Base-by-base conservation (phyloP, 2,329 filamentous ascomycete species). In the Fusarium sp. region DNA sequence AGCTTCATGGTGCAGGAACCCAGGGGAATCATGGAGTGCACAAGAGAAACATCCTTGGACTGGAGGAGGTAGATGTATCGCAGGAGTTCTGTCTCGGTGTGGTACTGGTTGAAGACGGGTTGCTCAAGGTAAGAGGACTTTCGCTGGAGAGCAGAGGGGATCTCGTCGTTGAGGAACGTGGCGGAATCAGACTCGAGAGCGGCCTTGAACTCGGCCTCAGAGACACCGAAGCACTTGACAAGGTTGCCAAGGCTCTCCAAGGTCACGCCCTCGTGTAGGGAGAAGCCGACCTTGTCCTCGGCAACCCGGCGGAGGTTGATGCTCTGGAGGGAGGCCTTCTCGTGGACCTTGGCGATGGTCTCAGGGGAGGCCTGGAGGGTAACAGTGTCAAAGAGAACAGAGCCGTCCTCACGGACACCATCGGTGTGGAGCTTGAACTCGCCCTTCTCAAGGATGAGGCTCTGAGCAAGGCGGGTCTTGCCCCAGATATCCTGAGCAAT, bases 1-100 rank as follows among this genome's bases (percentile, higher is more conserved):
- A 98, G 91, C 87, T 98, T 98, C 96, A 98, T 98, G 10, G 96
- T 98, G 87, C 96, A 98, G 2, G 96, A 98, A 16, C 96, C 96
- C 3, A 98, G 90, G 3, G 96, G 94, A 70, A 98, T 98, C 96
- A 98, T 98, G 8, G 95, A 98, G 84, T 98, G 96, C 2, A 95
- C 94, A 4, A 98, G 88, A 2, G 96, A 98, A 7, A 98, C 86
- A 81, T 98, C 96, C 86, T 97, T 98, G 46, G 95, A 97, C 81
- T 97, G 93, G 9, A 98, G 87, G 81, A 98, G 94, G 81, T 96
- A 90, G 77, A 98, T 98, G 84, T 98, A 98, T 59, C 96, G 92
- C 46, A 98, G 87, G 73, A 98, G 89, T 83, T 98, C 94, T 1
- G 96, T 98, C 84, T 98, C 96, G 1, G 95, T 98, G 83, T 97